These are phyloP conservation scores for Fusarium floridanum DNA, from an alignment of 2,329 filamentous ascomycete genomes.

Conservation along the genomic window DNA sequence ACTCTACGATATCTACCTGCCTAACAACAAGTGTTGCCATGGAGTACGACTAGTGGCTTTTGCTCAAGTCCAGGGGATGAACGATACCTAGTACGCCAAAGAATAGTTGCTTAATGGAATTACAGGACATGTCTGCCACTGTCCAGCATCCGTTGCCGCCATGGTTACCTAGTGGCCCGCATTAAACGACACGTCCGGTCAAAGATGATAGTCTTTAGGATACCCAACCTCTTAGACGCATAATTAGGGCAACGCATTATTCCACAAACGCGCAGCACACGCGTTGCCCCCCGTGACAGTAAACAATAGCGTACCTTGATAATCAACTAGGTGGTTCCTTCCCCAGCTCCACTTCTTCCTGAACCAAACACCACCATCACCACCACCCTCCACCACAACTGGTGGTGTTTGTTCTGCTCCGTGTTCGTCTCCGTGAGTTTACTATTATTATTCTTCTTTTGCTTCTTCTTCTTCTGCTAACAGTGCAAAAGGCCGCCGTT, in stretches of 20 bases:
- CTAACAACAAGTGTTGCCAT: background rate
- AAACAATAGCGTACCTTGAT: background rate
- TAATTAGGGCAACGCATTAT: background rate
- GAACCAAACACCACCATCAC: background rate
- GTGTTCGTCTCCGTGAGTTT: background rate
- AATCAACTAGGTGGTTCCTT: background rate
- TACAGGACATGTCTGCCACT: background rate
- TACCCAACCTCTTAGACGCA: slow-evolving; percentile 10
- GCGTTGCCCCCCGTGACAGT: background rate
- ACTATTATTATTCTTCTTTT: background rate
- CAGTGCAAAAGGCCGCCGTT: background rate
- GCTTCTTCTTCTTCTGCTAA: background rate
- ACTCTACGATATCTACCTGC: background rate
- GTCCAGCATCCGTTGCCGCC: background rate
- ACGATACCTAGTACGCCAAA: background rate
- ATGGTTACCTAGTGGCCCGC: slow-evolving; percentile 10
- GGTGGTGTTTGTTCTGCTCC: background rate
- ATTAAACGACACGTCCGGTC: slow-evolving; percentile 11
- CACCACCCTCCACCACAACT: background rate
- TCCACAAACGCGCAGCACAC: background rate
- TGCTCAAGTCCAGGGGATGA: background rate
- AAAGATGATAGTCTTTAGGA: slow-evolving; percentile 5
- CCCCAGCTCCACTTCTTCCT: background rate
- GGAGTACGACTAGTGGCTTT: background rate
- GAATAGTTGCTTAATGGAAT: background rate